Percentiles rank a stretch among this genome's conserved stretches.
Conservation (phyloP, 345 rosid genomes). For the Eucalyptus globulus region DNA sequence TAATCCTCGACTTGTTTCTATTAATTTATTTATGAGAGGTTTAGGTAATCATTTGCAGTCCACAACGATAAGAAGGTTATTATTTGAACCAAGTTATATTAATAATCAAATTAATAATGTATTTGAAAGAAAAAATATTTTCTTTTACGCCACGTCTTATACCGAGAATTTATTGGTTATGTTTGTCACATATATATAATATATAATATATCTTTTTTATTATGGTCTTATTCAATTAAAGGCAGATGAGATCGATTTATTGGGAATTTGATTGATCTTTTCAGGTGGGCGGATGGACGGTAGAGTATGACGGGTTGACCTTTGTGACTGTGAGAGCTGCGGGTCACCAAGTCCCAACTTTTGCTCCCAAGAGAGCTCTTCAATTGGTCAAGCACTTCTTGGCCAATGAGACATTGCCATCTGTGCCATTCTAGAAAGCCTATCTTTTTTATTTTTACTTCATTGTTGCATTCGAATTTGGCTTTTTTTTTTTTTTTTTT, state of each 20-base stretch:
- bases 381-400: slow-evolving; percentile 46
- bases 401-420: slow-evolving; percentile 42
- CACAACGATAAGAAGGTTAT: background rate
- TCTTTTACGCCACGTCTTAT: no score
- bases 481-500: background rate
- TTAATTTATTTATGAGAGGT: background rate
- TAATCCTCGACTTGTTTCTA: background rate
- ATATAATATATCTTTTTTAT: background rate
- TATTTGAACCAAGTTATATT: background rate
- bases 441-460: background rate
- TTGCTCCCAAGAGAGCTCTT: slow-evolving; percentile 48
- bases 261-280: background rate
- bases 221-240: background rate
- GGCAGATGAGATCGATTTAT: background rate
- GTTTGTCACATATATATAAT: no score
- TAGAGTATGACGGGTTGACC: slow-evolving; percentile 45
- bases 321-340: slow-evolving; percentile 69
- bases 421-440: slow-evolving; percentile 17
- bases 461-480: background rate
- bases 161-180: no score
- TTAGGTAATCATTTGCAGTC: background rate
- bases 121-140: fast-evolving
- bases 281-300: slow-evolving; percentile 75
- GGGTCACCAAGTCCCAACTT: slow-evolving; percentile 69
- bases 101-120: background rate